phyloP scores from a whole-genome alignment of 2,329 filamentous ascomycete species.

The Exophiala viscosa region DNA sequence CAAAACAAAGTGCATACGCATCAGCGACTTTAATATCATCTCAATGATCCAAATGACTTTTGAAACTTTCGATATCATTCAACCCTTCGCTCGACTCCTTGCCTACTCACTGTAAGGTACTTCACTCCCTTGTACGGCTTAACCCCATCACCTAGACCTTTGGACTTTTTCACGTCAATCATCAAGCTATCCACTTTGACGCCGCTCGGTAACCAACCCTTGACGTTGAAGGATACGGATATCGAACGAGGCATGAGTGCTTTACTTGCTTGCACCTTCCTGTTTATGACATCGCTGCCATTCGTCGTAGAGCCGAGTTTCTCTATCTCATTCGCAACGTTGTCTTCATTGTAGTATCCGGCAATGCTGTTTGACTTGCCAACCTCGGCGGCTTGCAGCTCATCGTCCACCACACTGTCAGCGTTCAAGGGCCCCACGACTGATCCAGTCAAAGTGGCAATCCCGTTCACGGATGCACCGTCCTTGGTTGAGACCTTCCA shows the following conservation, averaged over 20 bases:
- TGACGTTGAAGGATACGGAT: conserved; percentile 61
- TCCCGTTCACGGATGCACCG: conserved; percentile 61
- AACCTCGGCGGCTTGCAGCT: conserved; percentile 30
- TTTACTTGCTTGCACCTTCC: conserved; percentile 54
- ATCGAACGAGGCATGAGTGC: conserved; percentile 77
- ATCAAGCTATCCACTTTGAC: conserved; percentile 60
- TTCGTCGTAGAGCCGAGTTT: conserved; percentile 14
- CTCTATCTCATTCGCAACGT: conserved; percentile 33
- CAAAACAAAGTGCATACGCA: no score
- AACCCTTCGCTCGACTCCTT: conserved; percentile 48
- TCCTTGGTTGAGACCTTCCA: conserved; percentile 82
- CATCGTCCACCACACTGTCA: conserved; percentile 30
- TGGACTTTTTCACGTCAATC: conserved; percentile 72
- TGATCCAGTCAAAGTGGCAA: conserved; percentile 73
- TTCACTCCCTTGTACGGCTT: conserved; percentile 98
- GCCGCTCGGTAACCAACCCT: conserved; percentile 63
- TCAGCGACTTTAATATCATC: no score
- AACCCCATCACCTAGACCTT: conserved; percentile 78
- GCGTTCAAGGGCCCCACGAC: conserved; percentile 64
- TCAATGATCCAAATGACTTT: no score
- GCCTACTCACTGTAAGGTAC: conserved; percentile 72
- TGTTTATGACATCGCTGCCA: conserved; percentile 19
- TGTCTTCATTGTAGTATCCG: conserved; percentile 45
- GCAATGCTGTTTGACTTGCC: conserved; percentile 37
- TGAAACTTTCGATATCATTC: not conserved